These are phyloP conservation scores for Purpureocillium takamizusanense DNA, from an alignment of 2,329 filamentous ascomycete genomes.

Conservation along the genomic window DNA sequence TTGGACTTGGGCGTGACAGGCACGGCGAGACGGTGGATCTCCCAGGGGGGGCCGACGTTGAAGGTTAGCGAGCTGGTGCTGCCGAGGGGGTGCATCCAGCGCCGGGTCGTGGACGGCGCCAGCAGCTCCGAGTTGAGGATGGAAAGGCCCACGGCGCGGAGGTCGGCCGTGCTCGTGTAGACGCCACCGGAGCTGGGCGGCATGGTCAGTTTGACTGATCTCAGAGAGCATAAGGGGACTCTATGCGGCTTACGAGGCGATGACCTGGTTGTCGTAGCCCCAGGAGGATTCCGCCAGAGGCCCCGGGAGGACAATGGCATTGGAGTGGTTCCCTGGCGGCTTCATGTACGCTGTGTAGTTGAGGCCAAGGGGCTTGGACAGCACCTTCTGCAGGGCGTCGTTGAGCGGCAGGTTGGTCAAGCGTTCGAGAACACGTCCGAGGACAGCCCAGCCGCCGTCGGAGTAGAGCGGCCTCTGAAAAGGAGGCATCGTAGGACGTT, in stretches of 20 bases:
- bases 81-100: slow-evolving; percentile 11
- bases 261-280: not conserved
- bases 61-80: slow-evolving; percentile 6
- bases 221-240: too few relatives aligned
- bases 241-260: slow-evolving; percentile 1
- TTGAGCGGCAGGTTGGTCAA: not conserved
- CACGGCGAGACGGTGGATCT: slow-evolving; percentile 9
- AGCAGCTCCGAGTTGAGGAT: slow-evolving; percentile 11
- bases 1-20: not conserved
- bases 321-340: slow-evolving; percentile 1
- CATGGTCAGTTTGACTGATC: too few relatives aligned
- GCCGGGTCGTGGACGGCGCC: slow-evolving; percentile 2
- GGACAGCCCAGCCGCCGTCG: slow-evolving; percentile 10
- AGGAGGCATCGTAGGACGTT: slow-evolving; percentile 2
- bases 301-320: slow-evolving; percentile 1
- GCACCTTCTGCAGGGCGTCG: not conserved
- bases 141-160: slow-evolving; percentile 9
- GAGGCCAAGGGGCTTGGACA: slow-evolving; percentile 4
- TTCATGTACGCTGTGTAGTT: slow-evolving; percentile 1
- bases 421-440: slow-evolving; percentile 8
- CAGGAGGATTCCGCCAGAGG: not conserved
- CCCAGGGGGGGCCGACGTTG: slow-evolving; percentile 11
- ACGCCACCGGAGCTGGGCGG: slow-evolving; percentile 8
- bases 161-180: slow-evolving; percentile 4
- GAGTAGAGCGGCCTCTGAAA: slow-evolving; percentile 9